Evolutionary conservation across 495 filamentous ascomycete genomes (phyloP), one percentile per base, ranked within the genome.

Genomic region (Penicillium flavigenum): DNA sequence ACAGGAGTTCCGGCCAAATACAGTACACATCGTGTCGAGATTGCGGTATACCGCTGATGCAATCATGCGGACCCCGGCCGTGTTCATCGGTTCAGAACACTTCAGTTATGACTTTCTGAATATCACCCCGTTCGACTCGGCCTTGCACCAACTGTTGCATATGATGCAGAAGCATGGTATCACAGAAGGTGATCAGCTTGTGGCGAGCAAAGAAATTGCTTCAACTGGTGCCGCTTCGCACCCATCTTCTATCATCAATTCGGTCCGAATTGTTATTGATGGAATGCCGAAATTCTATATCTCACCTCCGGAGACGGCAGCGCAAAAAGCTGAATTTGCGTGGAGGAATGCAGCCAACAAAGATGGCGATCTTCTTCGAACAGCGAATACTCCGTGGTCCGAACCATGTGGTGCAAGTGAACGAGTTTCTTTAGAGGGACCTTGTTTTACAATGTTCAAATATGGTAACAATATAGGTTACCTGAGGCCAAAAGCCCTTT

Each of bases 51-150:
- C 12, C 1, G 51, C 56, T 3, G 57, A 52, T 17, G 43, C 50
- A 34, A 56, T 49, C 27, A 5, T 42, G 31, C 32, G 43, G 7
- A 26, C n/a, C 19, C 11, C 34, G 16, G 22, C 16, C 19, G 27
- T 24, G 7, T 56, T 49, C 10, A 3, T 22, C 22, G 22, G 22
- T 10, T 24, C 24, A 7, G 61, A 59, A 34, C 45, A 59, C 22
- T 57, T 57, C 34, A 7, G 47, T 12, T 60, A 63, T 32, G 39
- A 47, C 4, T 59, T 60, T 34, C 55, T 59, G 17, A 48, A 38
- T 12, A 17, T 63, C 36, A 54, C 51, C 50, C 63, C 61, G 10
- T 63, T 60, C 31, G 61, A 63, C 47, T 47, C 48, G 22, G 43
- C 53, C n/a, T 47, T 60, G 48, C 48, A 9, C 19, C 36, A 61